Base-by-base conservation (phyloP, 768 basidiomycete species). In the Rhodotorula kratochvilovae region DNA sequence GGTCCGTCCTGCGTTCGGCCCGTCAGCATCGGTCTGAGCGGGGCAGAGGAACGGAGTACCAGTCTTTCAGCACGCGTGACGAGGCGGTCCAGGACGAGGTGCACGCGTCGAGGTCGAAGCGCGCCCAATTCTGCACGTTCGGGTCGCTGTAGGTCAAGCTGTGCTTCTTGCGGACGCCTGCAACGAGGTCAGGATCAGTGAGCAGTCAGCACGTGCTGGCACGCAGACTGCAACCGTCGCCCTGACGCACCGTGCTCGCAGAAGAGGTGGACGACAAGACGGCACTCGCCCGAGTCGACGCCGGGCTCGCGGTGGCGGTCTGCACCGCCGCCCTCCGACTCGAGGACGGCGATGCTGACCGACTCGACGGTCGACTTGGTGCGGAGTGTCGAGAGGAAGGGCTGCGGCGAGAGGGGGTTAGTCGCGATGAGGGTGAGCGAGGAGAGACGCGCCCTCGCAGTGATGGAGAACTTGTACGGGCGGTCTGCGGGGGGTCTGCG, bases 91-190 rank as follows among this genome's bases (percentile, higher is more conserved):
- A 75, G 33, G 27, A 43, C 16, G 58, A 61, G 19, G 54, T 46
- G 67, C 68, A 66, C 6, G 51, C 2, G 19, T 19, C 10, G 3
- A 55, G 35, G 57, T 71, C 61, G 57, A 71, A 71, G 19, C 60
- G 56, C 11, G 69, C 63, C 66, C 73, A 67, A 27, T 64, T 66
- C 35, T 62, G 61, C 21, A 67, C 58, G 51, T 67, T 61, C 15
- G 74, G 54, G 51, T 63, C 64, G 27, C 46, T 50, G 51, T 71
- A 75, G 2, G 74, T 71, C 45, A 75, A 58, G 39, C 68, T 57
- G 36, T 75, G 74, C 16, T 70, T 71, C 58, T 75, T 75, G 54
- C 71, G 56, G 27, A 75, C 57, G 29, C 70, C 74, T 75, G 50
- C 1, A 12, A 6, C 23, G 7, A 23, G 23, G 13, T 8, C 42